Percentiles rank a stretch among this genome's conserved stretches.
Evolutionary conservation across 805 yeast species (phyloP).

Genomic region (Lachancea quebecensis): DNA sequence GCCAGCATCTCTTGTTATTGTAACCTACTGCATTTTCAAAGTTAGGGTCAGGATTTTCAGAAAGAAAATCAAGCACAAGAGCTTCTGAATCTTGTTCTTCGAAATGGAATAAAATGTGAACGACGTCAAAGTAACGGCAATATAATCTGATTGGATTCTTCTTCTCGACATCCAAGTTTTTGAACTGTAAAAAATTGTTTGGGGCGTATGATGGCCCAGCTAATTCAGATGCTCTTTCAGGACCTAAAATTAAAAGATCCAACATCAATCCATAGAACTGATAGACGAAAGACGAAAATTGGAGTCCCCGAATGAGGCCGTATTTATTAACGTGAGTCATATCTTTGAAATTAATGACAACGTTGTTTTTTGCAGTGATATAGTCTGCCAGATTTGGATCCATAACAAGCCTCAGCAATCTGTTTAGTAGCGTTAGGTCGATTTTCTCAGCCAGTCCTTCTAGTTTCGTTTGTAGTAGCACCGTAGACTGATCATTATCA

Average conservation of each 20-base stretch:
- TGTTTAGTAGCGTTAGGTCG: constrained; percentile 79
- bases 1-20: constrained; percentile 91
- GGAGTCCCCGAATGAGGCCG: constrained; percentile 84
- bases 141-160: constrained; percentile 74
- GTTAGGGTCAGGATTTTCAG: constrained; percentile 89
- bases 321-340: constrained; percentile 89
- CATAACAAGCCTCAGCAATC: constrained; percentile 69
- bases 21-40: constrained; percentile 81
- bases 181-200: constrained; percentile 71
- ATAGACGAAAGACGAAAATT: constrained; percentile 80
- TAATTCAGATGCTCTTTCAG: constrained; percentile 77
- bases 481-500: constrained; percentile 67
- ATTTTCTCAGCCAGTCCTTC: constrained; percentile 73
- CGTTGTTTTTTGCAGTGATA: constrained; percentile 84
- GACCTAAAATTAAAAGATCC: constrained; percentile 76
- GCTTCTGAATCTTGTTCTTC: constrained; percentile 66
- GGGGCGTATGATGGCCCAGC: constrained; percentile 75
- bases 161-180: constrained; percentile 49
- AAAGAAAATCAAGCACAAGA: constrained; percentile 63
- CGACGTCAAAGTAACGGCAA: constrained; percentile 73
- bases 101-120: constrained; percentile 75
- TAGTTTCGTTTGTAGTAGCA: constrained; percentile 72
- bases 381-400: constrained; percentile 94
- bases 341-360: constrained; percentile 77
- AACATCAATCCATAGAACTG: constrained; percentile 85